Base-by-base conservation (phyloP, 2,329 filamentous ascomycete genomes). In the Xylaria sp. region DNA sequence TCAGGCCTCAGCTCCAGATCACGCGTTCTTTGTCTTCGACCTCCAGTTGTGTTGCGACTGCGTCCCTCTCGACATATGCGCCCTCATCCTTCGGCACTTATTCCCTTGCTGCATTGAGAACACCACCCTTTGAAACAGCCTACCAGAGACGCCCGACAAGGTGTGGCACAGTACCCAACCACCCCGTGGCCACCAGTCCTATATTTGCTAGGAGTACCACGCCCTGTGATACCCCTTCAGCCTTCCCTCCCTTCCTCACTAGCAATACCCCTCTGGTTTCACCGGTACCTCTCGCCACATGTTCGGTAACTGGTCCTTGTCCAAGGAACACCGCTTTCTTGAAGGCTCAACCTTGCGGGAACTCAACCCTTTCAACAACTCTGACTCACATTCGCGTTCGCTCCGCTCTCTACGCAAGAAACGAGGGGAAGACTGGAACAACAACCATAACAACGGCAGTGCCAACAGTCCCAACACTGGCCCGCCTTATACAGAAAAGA, bases 291-390 rank as follows among this genome's bases (percentile, higher is more conserved):
- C 54, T 63, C 59, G 61, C 68, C 75, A 76, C 72, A 79, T 79
- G 77, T 79, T 79, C 69, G 72, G 74, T 74, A 73, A 73, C 74
- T 75, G 76, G 74, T 78, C 76, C 60, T 74, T 74, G 63, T 71
- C 71, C 63, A 77, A 74, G 66, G 75, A 78, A 55, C 72, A 76
- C 65, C 71, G 71, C 60, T 67, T 68, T 60, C 71, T 71, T 63
- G 73, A 75, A 60, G 65, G 69, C 59, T 72, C 72, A 55, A 67
- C 69, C 54, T 66, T 78, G 54, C 71, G 71, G 61, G 76, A 78
- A 23, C 68, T 76, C 57, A 75, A 73, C 56, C 64, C 72, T 57
- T 78, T 73, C 37, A 79, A 89, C 49, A 64, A 66, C 51, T 66
- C 66, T 50, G 70, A 73, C 57, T 70, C 69, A 50, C 68, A 72